Percentiles rank a stretch among this genome's conserved stretches.
phyloP scores from a whole-genome alignment of 1,284 basidiomycete species.

The Heterobasidion irregulare region DNA sequence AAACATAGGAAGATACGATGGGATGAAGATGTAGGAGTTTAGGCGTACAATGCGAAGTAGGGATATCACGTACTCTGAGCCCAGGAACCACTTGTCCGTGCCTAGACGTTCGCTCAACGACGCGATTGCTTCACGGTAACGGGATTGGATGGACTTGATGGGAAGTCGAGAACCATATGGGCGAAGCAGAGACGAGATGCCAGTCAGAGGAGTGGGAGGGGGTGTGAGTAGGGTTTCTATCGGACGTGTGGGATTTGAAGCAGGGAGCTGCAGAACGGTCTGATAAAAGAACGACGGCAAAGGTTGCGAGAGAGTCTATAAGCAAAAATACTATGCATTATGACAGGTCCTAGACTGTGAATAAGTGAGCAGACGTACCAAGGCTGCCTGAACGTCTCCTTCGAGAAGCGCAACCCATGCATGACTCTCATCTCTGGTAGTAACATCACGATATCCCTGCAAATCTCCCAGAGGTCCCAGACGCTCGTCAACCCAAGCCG shows the following conservation, averaged over 20 bases:
- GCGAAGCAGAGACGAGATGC: constrained; percentile 52
- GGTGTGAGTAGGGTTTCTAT: constrained; percentile 41
- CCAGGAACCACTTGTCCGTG: constrained; percentile 71
- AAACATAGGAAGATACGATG: constrained; percentile 2
- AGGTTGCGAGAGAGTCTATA: constrained; percentile 40
- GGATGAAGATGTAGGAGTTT: neutral
- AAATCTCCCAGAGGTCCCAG: constrained; percentile 36
- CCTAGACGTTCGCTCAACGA: constrained; percentile 67
- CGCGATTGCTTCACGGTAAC: constrained; percentile 63
- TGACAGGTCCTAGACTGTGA: neutral
- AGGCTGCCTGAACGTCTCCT: constrained; percentile 62
- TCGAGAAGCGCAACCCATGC: constrained; percentile 75
- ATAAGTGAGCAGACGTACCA: constrained; percentile 35
- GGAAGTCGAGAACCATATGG: constrained; percentile 50
- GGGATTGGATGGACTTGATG: constrained; percentile 35
- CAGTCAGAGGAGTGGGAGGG: constrained; percentile 62
- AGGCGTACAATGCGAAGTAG: neutral
- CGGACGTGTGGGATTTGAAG: constrained; percentile 19
- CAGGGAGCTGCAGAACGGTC: constrained; percentile 24
- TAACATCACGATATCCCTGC: constrained; percentile 57
- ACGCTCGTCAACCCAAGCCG: constrained; percentile 56
- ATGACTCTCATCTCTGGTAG: constrained; percentile 59
- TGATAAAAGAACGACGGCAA: constrained; percentile 27
- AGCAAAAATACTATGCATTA: neutral
- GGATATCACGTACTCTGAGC: constrained; percentile 46